Evolutionary conservation across 768 basidiomycete genomes (phyloP), one percentile per base, ranked within the genome.

Genomic region (Kwoniella sp.): DNA sequence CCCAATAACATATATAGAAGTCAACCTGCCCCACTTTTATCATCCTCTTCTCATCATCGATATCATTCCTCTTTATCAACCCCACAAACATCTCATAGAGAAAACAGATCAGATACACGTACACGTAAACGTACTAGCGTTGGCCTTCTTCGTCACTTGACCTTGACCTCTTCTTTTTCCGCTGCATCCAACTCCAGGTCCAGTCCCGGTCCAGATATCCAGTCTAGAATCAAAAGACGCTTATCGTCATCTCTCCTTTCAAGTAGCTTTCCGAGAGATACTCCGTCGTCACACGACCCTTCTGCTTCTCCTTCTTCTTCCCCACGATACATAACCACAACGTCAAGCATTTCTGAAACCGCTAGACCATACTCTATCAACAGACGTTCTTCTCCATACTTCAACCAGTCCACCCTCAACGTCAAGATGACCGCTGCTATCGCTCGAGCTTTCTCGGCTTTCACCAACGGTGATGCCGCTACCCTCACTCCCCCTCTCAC

Each of bases 401-500:
- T 7, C 7, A 29, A 27, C 17, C 1, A 1, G 15, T 9, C 40
- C 40, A 44, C 7, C 5, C 6, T 9, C 52, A 44, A 44, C 5
- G 10, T 9, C 52, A 53, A 55, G 40, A 61, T 62, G 54, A 29
- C 54, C n/a, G n/a, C 53, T 21, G 27, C 44, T 22, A 15, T 54
- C 22, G 40, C 55, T 36, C 47, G 40, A 61, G 33, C 60, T 27
- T 56, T 58, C 40, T 64, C 48, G 61, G 56, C 59, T 21, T 33
- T 53, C n/a, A 37, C 51, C n/a, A 52, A 64, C 37, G 60, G 29
- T 30, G 40, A 44, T 44, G 40, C 17, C 40, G 33, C 37, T 13
- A 58, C 61, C 27, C 49, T 66, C 25, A 66, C 64, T 9, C 68
- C 68, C 13, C 60, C 68, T 51, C 33, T 55, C n/a, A 63, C 68